phyloP scores from a whole-genome alignment of 23 red algal genomes.

The Chondrus crispus region DNA sequence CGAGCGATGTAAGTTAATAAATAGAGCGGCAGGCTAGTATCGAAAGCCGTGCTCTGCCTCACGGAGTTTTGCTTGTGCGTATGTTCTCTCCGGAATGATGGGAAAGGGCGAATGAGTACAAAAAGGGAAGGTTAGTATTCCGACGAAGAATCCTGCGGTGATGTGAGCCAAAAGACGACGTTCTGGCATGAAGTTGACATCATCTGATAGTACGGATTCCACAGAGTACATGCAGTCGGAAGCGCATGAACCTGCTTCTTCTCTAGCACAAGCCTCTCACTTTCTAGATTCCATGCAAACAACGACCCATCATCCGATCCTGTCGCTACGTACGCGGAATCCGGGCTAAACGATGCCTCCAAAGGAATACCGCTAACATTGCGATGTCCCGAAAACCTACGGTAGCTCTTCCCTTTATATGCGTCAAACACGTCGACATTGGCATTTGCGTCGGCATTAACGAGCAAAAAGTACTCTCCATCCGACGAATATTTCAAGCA shows the following conservation, averaged over 20 bases:
- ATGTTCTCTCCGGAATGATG: too few species aligned
- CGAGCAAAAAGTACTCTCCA: constrained; percentile 81
- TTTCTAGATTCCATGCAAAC: constrained; percentile 65
- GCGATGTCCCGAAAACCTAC: constrained; percentile 46
- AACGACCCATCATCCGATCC: constrained; percentile 82
- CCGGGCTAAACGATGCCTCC: constrained; percentile 81
- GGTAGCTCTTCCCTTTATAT: constrained; percentile 58
- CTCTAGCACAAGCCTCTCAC: constrained; percentile 34
- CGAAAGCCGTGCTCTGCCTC: too few species aligned
- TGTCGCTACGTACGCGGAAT: constrained; percentile 75
- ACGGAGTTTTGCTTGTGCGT: too few species aligned
- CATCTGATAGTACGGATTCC: constrained; percentile 90
- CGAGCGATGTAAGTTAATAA: too few species aligned
- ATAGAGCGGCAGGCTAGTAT: too few species aligned
- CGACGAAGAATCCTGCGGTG: background rate
- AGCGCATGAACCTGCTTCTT: constrained; percentile 10
- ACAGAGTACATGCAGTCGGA: constrained; percentile 33
- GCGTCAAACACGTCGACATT: constrained; percentile 81
- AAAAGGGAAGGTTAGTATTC: too few species aligned
- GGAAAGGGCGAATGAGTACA: too few species aligned
- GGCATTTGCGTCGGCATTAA: constrained; percentile 56
- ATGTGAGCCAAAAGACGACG: constrained; percentile 86
- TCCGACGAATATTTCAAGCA: constrained; percentile 84
- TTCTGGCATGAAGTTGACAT: constrained; percentile 94
- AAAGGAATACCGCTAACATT: constrained; percentile 66